Evolutionary conservation across 1,284 basidiomycete genomes (phyloP), one percentile per base, ranked within the genome.

Genomic region (Phlebopus sp.): DNA sequence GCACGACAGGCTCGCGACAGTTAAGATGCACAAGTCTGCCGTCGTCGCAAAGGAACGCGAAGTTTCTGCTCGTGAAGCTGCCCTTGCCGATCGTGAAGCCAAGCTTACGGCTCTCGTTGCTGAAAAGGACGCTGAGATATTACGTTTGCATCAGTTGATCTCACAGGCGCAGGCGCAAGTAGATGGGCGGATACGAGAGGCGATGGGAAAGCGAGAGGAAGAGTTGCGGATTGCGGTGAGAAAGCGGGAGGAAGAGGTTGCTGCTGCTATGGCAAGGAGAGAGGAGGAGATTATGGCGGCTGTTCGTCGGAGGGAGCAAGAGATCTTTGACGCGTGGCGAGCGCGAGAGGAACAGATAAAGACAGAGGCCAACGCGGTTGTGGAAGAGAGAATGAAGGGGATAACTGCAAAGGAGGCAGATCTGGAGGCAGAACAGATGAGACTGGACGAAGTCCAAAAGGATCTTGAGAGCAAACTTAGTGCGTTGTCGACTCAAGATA

Each of bases 281-380:
- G 86, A 89, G 56, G 85, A 84, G 45, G 86, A 89, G 55, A 84
- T 90, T 32, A 75, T 84, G 57, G 73, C 76, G 23, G 82, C 85
- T 13, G 84, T 90, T 38, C 72, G 82, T 45, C 72, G 71, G 44
- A 72, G 87, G 11, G 83, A 91, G 56, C 78, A 79, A 38, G 81
- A 86, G 59, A 76, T 91, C 25, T 79, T 81, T 46, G 80, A 76
- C 13, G 83, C 81, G 29, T 84, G 85, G 81, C 69, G 67, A 21
- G 57, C 68, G 36, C 69, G 79, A 53, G 84, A 89, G 64, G 73
- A 74, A 42, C 73, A 79, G 58, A 72, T 84, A 30, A 70, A 71
- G 43, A 66, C 67, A 46, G 76, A 81, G 53, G 74, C 79, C 35
- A 70, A 71, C 34, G 67, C 67, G 3, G 69, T 70, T 34, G 64